Conservation (phyloP, 495 filamentous ascomycete genomes). For the Lasiosphaeria hispida region DNA sequence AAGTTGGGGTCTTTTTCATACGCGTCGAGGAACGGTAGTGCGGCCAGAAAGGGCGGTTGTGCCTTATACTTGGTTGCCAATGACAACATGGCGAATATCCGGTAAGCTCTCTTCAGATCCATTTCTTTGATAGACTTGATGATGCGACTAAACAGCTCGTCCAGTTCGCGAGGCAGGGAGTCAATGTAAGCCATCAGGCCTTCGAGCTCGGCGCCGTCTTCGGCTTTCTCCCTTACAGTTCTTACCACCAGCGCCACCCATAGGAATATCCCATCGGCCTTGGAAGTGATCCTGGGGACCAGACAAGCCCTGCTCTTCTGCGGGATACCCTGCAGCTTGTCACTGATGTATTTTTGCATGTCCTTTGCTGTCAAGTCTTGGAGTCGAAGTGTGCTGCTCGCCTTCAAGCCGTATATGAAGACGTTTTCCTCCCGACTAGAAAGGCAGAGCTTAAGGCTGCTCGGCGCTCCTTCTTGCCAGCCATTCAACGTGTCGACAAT, state of each 20-base stretch:
- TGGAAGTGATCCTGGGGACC: neutral
- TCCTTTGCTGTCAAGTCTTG: neutral
- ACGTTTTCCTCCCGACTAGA: constrained; percentile 5
- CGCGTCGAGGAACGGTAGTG: too few species aligned
- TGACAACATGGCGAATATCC: too few species aligned
- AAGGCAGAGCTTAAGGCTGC: constrained; percentile 5
- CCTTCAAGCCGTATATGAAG: neutral
- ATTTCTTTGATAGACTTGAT: neutral
- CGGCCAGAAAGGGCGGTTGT: too few species aligned
- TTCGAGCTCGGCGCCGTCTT: too few species aligned
- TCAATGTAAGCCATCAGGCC: too few species aligned
- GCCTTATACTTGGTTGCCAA: too few species aligned
- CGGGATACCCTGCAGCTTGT: neutral
- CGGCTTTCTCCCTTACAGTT: too few species aligned
- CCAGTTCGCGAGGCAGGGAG: neutral
- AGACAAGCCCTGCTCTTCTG: neutral
- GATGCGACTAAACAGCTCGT: neutral
- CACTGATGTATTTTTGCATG: neutral
- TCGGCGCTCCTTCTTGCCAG: too few species aligned
- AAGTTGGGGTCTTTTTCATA: too few species aligned
- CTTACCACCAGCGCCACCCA: neutral
- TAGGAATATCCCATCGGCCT: neutral
- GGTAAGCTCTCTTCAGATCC: neutral
- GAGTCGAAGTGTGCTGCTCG: neutral
- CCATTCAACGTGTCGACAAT: neutral